Conservation (phyloP, 768 basidiomycete genomes). For the Termitomyces sp. region DNA sequence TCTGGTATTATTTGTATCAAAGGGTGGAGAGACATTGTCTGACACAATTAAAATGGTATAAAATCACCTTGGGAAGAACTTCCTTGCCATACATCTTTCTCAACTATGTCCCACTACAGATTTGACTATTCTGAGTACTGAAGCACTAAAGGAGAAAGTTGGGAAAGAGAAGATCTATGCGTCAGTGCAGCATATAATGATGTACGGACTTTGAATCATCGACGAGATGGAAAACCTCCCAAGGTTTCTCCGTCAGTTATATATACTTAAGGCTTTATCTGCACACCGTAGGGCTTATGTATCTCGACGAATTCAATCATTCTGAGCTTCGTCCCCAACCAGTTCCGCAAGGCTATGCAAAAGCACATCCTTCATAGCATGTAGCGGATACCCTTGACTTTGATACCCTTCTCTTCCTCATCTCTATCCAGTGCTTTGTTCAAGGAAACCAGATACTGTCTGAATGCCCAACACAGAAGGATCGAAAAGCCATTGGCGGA, state of each 20-base stretch:
- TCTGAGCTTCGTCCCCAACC: too few species aligned
- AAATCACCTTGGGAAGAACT: too few species aligned
- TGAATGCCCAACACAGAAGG: constrained; percentile 44
- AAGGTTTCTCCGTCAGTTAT: constrained; percentile 20
- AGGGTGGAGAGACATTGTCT: too few species aligned
- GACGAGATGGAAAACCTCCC: constrained; percentile 10
- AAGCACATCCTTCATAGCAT: constrained; percentile 26
- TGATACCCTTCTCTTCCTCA: constrained; percentile 27
- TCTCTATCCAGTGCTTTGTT: constrained; percentile 34
- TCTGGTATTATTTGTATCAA: too few species aligned
- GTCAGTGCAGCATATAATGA: neutral
- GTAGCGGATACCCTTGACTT: constrained; percentile 37
- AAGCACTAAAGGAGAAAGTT: neutral
- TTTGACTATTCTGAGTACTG: too few species aligned
- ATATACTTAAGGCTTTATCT: too few species aligned
- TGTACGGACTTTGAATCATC: neutral
- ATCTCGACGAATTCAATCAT: neutral
- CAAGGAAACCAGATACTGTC: constrained; percentile 33
- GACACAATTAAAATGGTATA: too few species aligned
- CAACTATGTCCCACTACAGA: too few species aligned
- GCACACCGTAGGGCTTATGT: neutral
- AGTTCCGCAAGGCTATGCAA: neutral
- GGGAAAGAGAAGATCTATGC: constrained; percentile 1
- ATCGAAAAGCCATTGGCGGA: constrained; percentile 45
- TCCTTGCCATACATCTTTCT: too few species aligned